These are phyloP conservation scores for Leccinum truebloodii DNA, from an alignment of 768 basidiomycete species.

Conservation along the genomic window DNA sequence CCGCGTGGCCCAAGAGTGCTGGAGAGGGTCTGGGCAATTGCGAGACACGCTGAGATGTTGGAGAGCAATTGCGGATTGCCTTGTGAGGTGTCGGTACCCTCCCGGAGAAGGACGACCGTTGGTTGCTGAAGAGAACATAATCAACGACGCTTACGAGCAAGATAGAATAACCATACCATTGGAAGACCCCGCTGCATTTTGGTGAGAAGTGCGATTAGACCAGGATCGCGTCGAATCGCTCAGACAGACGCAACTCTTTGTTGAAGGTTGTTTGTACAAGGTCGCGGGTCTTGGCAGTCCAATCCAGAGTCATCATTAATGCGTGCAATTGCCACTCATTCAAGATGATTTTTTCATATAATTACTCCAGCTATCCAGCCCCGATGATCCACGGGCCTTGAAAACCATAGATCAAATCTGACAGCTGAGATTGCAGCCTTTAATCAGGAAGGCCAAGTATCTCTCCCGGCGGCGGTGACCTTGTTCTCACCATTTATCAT, in stretches of 20 bases:
- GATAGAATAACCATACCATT: slow-evolving; percentile 51
- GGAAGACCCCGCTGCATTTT: slow-evolving; percentile 86
- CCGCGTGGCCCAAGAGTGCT: slow-evolving; percentile 97
- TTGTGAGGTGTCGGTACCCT: slow-evolving; percentile 96
- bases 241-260: not conserved
- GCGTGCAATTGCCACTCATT: no score
- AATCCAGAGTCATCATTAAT: no score
- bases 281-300: no score
- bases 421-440: no score
- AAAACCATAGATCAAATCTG: no score
- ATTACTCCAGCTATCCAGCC: no score
- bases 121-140: slow-evolving; percentile 69
- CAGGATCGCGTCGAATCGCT: slow-evolving; percentile 8
- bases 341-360: no score
- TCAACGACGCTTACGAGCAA: slow-evolving; percentile 13
- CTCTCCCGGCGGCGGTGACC: no score
- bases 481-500: no score
- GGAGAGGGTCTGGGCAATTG: slow-evolving; percentile 87
- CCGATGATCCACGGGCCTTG: no score
- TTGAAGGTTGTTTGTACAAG: slow-evolving; percentile 25
- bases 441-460: no score
- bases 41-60: slow-evolving; percentile 96
- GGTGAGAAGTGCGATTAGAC: slow-evolving; percentile 15
- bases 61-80: slow-evolving; percentile 90
- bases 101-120: slow-evolving; percentile 92